Evolutionary conservation across 1,139 yeast species (phyloP), one percentile per base, ranked within the genome.

Genomic region (Zhuliangozyma blackwelliae): DNA sequence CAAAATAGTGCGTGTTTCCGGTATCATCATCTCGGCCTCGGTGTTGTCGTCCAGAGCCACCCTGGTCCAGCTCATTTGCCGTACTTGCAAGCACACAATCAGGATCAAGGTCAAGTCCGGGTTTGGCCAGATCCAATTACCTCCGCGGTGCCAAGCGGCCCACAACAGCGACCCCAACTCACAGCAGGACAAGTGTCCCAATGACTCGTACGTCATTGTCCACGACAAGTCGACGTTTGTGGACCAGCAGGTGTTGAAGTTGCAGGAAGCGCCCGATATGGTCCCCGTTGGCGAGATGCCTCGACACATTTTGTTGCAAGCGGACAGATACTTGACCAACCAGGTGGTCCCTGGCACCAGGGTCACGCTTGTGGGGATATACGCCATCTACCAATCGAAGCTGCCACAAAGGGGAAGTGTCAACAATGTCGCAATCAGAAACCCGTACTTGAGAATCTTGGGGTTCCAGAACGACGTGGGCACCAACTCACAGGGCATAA

Each of bases 241-340:
- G 40, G 98, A 94, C 61, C 97, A 94, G 58, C 99, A 94, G 60
- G 81, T 85, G 21, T 72, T 94, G 53, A 94, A 94, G 57, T 71
- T 94, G 38, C 99, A 92, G 59, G 99, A 92, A 57, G 75, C 95
- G 11, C 97, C 98, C 10, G 98, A 92, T 58, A 85, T 87, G 83
- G 97, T 92, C 1, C 99, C 98, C 2, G 96, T 92, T 16, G 98
- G 99, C 45, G 99, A 92, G 65, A 84, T 92, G 90, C 99, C 99
- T 10, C 79, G 99, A 50, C 96, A 92, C 53, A 84, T 94, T 35
- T 61, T 88, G 43, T 70, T 94, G 48, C 87, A 94, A 35, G 87
- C 90, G 16, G 98, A 94, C 57, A 75, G 98, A 47, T 86, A 87
- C 48, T 68, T 92, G 58, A 84, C 97, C 21, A 92, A 92, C 63